Conservation (phyloP, 2,329 filamentous ascomycete genomes). For the Dryadomyces quercivorus region DNA sequence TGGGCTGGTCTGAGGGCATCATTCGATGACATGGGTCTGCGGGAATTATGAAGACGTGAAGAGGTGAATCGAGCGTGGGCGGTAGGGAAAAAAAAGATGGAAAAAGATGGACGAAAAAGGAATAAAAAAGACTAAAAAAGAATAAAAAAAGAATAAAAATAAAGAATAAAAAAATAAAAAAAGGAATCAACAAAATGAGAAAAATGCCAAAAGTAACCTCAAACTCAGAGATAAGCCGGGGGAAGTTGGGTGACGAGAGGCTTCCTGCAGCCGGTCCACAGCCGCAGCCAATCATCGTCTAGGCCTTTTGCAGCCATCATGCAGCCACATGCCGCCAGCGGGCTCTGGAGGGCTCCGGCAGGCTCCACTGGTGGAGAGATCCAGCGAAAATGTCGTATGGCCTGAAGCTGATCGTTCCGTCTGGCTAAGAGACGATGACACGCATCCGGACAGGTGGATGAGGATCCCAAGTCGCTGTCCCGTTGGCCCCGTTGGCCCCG, state of each 20-base stretch:
- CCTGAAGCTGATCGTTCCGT: background rate
- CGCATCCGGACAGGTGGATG: slow-evolving; percentile 1
- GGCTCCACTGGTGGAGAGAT: background rate
- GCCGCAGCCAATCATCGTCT: background rate
- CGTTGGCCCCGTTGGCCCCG: too few relatives aligned
- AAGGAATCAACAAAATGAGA: background rate
- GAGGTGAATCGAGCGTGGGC: too few relatives aligned
- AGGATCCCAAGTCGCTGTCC: background rate
- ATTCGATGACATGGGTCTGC: background rate
- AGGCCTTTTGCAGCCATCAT: background rate
- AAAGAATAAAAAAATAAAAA: background rate
- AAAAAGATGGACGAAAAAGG: background rate
- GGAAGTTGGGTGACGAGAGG: background rate
- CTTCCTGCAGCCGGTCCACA: background rate
- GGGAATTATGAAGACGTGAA: background rate
- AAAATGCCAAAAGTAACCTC: too few relatives aligned
- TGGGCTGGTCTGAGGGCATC: too few relatives aligned
- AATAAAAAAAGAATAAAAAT: background rate
- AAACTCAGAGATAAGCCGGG: background rate
- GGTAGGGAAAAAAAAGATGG: background rate
- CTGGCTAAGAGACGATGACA: background rate
- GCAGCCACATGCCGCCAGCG: background rate
- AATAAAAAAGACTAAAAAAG: background rate
- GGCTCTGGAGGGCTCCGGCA: background rate
- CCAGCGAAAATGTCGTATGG: background rate